Conservation (phyloP, 768 basidiomycete genomes). For the Suillus brevipes region DNA sequence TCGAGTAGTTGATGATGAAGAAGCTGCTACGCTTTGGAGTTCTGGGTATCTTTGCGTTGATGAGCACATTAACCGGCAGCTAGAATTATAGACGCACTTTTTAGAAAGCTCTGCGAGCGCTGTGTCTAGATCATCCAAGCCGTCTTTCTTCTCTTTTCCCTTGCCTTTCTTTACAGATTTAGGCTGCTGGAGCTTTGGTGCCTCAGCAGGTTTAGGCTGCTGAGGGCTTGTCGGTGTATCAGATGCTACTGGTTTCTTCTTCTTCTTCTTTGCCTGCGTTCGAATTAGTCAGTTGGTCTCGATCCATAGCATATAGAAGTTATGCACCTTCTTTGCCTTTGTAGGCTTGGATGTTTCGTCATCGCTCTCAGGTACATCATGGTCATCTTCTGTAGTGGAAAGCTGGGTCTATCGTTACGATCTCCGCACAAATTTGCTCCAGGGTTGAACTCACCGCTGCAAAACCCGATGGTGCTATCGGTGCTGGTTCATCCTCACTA, state of each 20-base stretch:
- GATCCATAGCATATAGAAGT: not conserved
- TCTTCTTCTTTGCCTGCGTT: constrained; percentile 41
- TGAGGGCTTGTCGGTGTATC: constrained; percentile 12
- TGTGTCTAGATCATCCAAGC: constrained; percentile 77
- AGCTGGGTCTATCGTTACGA: constrained; percentile 39
- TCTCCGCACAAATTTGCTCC: constrained; percentile 11
- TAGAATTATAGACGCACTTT: constrained; percentile 47
- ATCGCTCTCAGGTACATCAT: constrained; percentile 20
- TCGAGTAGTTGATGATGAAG: constrained; percentile 28
- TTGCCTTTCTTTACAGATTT: constrained; percentile 64
- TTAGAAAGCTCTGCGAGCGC: constrained; percentile 82
- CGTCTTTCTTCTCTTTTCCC: constrained; percentile 63
- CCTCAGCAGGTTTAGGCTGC: constrained; percentile 11
- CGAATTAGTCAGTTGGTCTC: constrained; percentile 1
- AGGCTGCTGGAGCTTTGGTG: constrained; percentile 9
- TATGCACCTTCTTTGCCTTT: constrained; percentile 28
- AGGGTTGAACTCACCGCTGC: constrained; percentile 41
- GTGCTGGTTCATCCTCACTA: constrained; percentile 37
- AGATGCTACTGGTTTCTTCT: constrained; percentile 31
- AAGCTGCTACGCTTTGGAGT: constrained; percentile 38
- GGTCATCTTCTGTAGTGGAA: constrained; percentile 36
- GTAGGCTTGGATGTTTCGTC: constrained; percentile 18
- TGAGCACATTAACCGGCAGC: constrained; percentile 1
- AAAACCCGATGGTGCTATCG: constrained; percentile 34
- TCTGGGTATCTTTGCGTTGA: constrained; percentile 49